Conservation (phyloP, 345 rosid genomes). For the Syzygium oleosum region DNA sequence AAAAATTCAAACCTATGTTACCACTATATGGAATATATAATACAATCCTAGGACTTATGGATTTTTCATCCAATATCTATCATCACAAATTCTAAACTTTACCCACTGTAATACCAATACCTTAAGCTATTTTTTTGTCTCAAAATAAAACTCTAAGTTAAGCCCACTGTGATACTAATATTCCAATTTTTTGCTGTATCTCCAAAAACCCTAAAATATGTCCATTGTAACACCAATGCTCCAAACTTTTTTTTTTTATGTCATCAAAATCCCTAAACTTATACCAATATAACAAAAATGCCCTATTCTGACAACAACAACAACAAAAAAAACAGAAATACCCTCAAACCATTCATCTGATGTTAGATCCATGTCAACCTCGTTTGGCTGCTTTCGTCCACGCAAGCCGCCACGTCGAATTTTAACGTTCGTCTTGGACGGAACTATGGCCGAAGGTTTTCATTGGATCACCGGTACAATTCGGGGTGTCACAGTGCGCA, state of each 20-base stretch:
- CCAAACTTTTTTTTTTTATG: neutral
- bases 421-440: neutral
- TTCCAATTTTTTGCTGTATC: neutral
- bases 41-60: neutral
- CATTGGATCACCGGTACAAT: neutral
- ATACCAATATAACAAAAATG: neutral
- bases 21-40: neutral
- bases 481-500: neutral
- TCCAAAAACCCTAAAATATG: neutral
- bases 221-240: neutral
- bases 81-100: neutral
- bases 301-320: neutral
- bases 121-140: neutral
- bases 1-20: neutral
- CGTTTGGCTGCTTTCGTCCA: neutral
- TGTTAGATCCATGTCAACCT: neutral
- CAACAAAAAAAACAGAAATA: neutral
- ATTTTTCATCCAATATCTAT: neutral
- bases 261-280: neutral
- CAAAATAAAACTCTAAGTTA: neutral
- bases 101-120: neutral
- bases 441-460: neutral
- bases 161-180: neutral
- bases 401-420: fast-evolving
- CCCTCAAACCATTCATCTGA: neutral